These are phyloP conservation scores for Inonotus hispidus DNA, from an alignment of 1,284 basidiomycete genomes.

Conservation along the genomic window DNA sequence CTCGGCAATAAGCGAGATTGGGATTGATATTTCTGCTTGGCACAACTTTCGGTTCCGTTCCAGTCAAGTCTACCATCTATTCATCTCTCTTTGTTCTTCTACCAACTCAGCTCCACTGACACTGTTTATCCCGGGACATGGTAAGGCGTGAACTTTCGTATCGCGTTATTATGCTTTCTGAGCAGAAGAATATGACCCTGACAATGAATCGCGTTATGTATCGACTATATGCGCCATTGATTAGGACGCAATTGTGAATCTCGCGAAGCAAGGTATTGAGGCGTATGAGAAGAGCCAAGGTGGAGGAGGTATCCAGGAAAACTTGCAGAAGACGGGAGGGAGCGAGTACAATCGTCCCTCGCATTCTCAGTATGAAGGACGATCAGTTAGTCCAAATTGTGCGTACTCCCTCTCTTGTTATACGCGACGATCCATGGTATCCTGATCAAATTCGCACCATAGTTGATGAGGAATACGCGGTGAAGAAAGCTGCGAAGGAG, in stretches of 20 bases:
- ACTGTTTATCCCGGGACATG: no score
- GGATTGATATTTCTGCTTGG: not conserved
- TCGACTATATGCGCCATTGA: not conserved
- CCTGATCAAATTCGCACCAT: not conserved
- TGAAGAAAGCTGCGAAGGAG: constrained; percentile 38
- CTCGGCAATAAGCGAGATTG: not conserved
- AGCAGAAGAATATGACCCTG: not conserved
- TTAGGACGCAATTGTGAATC: constrained; percentile 58
- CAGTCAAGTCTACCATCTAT: not conserved
- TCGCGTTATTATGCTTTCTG: not conserved
- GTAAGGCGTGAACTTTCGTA: not conserved
- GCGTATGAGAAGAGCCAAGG: constrained; percentile 37
- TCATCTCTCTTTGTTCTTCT: not conserved
- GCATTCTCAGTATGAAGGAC: constrained; percentile 14
- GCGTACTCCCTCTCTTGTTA: constrained; percentile 18
- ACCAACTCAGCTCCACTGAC: not conserved
- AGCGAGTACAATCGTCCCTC: constrained; percentile 13
- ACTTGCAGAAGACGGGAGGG: constrained; percentile 17
- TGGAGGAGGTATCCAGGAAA: constrained; percentile 23
- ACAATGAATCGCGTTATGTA: not conserved
- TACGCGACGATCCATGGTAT: not conserved
- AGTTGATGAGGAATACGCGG: constrained; percentile 59
- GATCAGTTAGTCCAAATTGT: constrained; percentile 29
- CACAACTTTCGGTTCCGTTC: not conserved
- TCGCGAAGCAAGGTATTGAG: constrained; percentile 59